phyloP scores from a whole-genome alignment of 2,329 filamentous ascomycete species.

The Cercospora sp. region DNA sequence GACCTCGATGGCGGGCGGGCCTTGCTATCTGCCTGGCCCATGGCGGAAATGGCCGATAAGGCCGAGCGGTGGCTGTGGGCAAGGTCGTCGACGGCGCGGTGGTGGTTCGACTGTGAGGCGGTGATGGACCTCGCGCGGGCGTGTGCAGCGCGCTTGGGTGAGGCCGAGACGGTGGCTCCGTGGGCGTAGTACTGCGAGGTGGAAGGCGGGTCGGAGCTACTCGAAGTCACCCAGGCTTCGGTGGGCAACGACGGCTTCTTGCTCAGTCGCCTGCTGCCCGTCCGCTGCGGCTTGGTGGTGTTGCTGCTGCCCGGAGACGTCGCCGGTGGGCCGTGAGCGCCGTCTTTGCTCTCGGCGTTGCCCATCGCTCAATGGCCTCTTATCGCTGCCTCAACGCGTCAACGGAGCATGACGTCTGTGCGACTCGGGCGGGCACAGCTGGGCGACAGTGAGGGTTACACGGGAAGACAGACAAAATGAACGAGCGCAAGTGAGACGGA shows the following conservation, averaged over 20 bases:
- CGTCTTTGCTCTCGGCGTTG: constrained; percentile 5
- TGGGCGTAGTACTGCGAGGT: constrained; percentile 3
- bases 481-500: not conserved
- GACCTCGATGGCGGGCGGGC: constrained; percentile 28
- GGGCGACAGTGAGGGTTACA: not conserved
- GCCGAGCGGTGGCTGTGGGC: constrained; percentile 23
- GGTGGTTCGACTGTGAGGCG: constrained; percentile 21
- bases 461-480: not conserved
- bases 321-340: not conserved
- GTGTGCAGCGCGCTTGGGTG: constrained; percentile 17
- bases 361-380: not conserved
- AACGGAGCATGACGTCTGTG: constrained; percentile 2
- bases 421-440: not conserved
- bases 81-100: constrained; percentile 18
- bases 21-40: constrained; percentile 32
- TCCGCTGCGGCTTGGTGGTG: not conserved
- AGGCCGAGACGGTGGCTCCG: not conserved
- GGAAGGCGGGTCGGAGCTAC: constrained; percentile 1
- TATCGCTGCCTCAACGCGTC: not conserved
- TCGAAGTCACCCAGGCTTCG: constrained; percentile 3
- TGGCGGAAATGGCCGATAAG: constrained; percentile 14
- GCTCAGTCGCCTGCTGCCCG: not conserved
- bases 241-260: not conserved
- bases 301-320: not conserved
- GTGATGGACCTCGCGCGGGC: constrained; percentile 36